Evolutionary conservation across 768 basidiomycete species (phyloP).

Genomic region (Kondoa malvinella): DNA sequence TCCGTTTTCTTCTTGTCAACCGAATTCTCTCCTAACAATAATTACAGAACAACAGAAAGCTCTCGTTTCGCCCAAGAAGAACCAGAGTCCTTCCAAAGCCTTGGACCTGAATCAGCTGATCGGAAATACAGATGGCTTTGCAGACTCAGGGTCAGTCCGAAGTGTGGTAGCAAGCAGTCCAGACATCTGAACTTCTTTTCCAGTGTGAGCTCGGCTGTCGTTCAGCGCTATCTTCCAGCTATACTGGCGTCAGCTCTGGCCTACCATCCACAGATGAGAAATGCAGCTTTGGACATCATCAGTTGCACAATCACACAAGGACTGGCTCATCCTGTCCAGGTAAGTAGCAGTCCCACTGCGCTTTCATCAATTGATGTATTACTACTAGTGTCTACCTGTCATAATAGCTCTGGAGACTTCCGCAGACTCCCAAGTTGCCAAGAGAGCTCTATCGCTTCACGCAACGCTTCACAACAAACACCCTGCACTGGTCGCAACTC

Average conservation of each 20-base stretch:
- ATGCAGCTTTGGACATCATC: constrained; percentile 71
- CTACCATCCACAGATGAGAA: constrained; percentile 51
- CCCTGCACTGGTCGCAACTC: constrained; percentile 67
- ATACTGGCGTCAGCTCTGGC: constrained; percentile 70
- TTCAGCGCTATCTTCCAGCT: constrained; percentile 72
- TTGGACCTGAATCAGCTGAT: constrained; percentile 87
- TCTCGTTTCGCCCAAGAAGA: neutral
- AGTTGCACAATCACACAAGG: constrained; percentile 90
- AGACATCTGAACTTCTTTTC: no score
- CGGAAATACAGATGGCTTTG: constrained; percentile 86
- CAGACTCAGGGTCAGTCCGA: constrained; percentile 80
- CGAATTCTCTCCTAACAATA: constrained; percentile 7
- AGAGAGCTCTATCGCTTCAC: constrained; percentile 64
- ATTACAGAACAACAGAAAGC: neutral
- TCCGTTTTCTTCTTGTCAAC: constrained; percentile 21
- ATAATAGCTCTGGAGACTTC: constrained; percentile 80
- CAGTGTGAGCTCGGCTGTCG: constrained; percentile 83
- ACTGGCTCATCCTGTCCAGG: constrained; percentile 69
- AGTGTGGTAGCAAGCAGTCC: no score
- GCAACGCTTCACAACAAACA: constrained; percentile 72
- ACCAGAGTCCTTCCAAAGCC: constrained; percentile 29
- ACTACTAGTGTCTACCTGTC: constrained; percentile 61
- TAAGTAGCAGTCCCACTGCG: constrained; percentile 37
- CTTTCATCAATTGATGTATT: constrained; percentile 3
- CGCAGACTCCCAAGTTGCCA: constrained; percentile 45